Evolutionary conservation across 2,329 filamentous ascomycete genomes (phyloP).

Genomic region (Cladosporium velox): DNA sequence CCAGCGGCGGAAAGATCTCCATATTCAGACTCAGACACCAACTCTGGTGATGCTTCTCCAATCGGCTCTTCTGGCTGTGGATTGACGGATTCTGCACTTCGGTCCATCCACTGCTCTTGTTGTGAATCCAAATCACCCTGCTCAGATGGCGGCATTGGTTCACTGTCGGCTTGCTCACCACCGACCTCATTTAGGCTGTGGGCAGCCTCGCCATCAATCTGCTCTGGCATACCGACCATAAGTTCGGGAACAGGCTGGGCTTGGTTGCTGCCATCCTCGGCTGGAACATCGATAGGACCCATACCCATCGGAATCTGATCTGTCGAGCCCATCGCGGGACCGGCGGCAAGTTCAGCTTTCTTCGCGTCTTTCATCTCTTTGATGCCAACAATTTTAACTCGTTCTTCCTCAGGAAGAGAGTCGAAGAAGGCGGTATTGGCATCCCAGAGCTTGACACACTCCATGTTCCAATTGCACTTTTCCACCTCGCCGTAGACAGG

Average conservation of each 20-base stretch:
- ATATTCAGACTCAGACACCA: background rate
- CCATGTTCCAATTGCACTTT: conserved; percentile 67
- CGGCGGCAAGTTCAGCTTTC: background rate
- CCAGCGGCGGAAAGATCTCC: background rate
- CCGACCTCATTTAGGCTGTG: background rate
- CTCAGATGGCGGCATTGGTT: background rate
- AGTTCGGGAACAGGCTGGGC: background rate
- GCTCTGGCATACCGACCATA: background rate
- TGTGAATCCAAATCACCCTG: background rate
- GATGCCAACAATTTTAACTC: background rate
- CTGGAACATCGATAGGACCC: background rate
- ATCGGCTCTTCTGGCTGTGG: background rate
- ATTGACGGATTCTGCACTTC: background rate
- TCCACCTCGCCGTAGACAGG: conserved; percentile 71
- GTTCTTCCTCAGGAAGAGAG: conserved; percentile 60
- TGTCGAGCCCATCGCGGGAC: background rate
- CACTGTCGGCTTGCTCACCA: background rate
- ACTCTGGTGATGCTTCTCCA: background rate
- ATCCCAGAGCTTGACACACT: conserved; percentile 68
- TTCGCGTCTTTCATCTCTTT: background rate
- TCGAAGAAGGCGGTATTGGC: conserved; percentile 63
- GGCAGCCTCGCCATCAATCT: background rate
- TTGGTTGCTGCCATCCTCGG: background rate
- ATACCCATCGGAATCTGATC: background rate
- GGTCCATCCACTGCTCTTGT: background rate